phyloP scores from a whole-genome alignment of 257 asterid species.

The Voacanga thouarsii region DNA sequence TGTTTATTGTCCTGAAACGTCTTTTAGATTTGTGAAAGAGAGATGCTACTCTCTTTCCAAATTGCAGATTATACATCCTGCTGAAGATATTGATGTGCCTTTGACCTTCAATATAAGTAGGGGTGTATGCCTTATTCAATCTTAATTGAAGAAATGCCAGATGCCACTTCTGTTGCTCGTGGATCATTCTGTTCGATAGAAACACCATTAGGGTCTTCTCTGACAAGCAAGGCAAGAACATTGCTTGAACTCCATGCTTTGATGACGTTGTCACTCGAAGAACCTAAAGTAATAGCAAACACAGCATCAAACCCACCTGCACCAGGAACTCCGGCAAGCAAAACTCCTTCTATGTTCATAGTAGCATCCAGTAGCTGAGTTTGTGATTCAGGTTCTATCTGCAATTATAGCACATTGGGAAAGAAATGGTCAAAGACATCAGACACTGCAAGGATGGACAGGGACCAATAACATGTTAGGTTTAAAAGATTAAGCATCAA shows the following conservation, averaged over 20 bases:
- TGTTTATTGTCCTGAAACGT: conserved; percentile 14
- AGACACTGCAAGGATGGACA: not conserved
- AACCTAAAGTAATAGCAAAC: conserved; percentile 77
- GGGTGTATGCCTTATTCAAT: conserved; percentile 30
- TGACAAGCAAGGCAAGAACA: conserved; percentile 80
- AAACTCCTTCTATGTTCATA: conserved; percentile 75
- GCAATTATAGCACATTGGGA: conserved; percentile 22
- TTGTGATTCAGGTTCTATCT: conserved; percentile 97
- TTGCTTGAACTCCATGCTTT: conserved; percentile 70
- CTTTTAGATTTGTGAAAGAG: not conserved
- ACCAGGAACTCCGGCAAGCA: conserved; percentile 94
- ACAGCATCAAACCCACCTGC: conserved; percentile 98
- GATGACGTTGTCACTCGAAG: conserved; percentile 48
- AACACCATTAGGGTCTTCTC: conserved; percentile 88
- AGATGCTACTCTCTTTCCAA: not conserved
- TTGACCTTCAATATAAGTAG: not conserved
- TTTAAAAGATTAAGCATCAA: not conserved
- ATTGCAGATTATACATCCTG: conserved; percentile 2
- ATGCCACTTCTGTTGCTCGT: conserved; percentile 45
- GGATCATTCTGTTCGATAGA: conserved; percentile 73
- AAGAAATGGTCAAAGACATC: conserved; percentile 13
- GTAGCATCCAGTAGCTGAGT: conserved; percentile 72
- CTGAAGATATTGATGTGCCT: not conserved
- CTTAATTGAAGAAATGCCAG: conserved; percentile 54
- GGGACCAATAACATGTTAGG: not conserved